Base-by-base conservation (phyloP, 2,329 filamentous ascomycete species). In the Fusarium ramigenum region DNA sequence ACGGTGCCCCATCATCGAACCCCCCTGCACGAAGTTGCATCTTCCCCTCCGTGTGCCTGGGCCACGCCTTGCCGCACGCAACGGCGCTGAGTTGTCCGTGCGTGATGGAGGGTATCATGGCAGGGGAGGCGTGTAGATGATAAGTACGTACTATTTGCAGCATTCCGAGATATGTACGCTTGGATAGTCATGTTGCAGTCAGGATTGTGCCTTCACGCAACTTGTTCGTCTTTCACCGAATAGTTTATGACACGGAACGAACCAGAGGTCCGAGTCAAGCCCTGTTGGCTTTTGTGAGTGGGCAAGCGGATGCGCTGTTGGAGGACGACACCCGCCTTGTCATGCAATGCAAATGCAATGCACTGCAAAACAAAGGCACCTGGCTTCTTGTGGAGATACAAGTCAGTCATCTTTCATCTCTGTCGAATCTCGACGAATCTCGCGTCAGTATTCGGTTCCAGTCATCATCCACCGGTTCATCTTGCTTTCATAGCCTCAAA, bases 1-100 rank as follows among this genome's bases (percentile, higher is more conserved):
- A 81, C 70, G 70, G 72, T 84, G 83, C 83, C 83, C 83, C 82
- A 84, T 84, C 83, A 84, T 82, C 82, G 81, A 77, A 49, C 61
- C 72, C 72, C 72, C 72, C 60, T 75, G 72, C 62, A 69, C 68
- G 57, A 39, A 62, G 71, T 66, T 32, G 61, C 58, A 70, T 73
- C 60, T 60, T 56, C 58, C 71, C 73, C 66, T 68, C 70, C 62
- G 62, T 73, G 72, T 75, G 72, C 72, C 72, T 74, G 72, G 72
- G 69, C 72, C 72, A 75, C 68, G 69, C 68, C 69, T 66, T 74
- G 60, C 60, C 72, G 71, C 71, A 69, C 64, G 53, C 63, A 70
- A 75, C 69, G 64, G 60, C 70, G 67, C 70, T 80, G 78, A 79
- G 78, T 80, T 80, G 78, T 79, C 77, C 70, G 69, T 78, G 77